These are phyloP conservation scores for Phlebiopsis flavidoalba DNA, from an alignment of 768 basidiomycete genomes.

Conservation along the genomic window DNA sequence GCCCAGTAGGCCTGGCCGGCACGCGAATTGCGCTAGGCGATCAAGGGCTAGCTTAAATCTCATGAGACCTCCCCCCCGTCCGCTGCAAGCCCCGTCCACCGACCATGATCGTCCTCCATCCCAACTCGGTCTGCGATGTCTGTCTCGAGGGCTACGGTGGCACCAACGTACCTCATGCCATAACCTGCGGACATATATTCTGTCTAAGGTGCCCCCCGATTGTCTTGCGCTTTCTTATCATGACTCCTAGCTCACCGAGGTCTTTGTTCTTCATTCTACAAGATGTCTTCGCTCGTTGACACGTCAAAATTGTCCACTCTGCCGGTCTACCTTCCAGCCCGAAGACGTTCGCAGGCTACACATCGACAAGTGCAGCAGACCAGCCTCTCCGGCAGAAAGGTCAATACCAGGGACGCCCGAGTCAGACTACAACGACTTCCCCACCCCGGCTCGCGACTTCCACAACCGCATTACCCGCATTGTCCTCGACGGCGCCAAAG, in stretches of 20 bases:
- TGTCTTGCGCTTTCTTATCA: slow-evolving; percentile 3
- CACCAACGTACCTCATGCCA: slow-evolving; percentile 54
- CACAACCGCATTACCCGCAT: slow-evolving; percentile 49
- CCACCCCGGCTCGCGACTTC: slow-evolving; percentile 42
- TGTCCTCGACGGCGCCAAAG: slow-evolving; percentile 45
- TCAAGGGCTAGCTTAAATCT: slow-evolving; percentile 16
- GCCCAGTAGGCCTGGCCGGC: slow-evolving; percentile 21
- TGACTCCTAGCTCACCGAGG: background rate
- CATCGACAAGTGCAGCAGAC: slow-evolving; percentile 43
- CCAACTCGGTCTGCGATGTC: slow-evolving; percentile 69
- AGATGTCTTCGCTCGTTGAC: slow-evolving; percentile 54
- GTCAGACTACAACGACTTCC: slow-evolving; percentile 13
- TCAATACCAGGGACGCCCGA: slow-evolving; percentile 10
- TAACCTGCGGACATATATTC: slow-evolving; percentile 70
- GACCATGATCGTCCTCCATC: slow-evolving; percentile 62
- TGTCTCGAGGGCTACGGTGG: slow-evolving; percentile 63
- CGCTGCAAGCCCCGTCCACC: slow-evolving; percentile 23
- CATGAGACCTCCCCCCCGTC: slow-evolving; percentile 14
- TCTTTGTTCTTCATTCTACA: slow-evolving; percentile 1
- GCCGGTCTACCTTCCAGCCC: slow-evolving; percentile 48
- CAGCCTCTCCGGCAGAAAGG: slow-evolving; percentile 12
- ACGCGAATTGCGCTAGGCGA: slow-evolving; percentile 26
- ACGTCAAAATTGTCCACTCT: slow-evolving; percentile 55
- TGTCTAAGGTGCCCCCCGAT: slow-evolving; percentile 27
- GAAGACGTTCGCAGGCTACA: slow-evolving; percentile 50